Evolutionary conservation across 164 flowering plant genomes (phyloP), one percentile per base, ranked within the genome.

Genomic region (Hamamelis virginiana): DNA sequence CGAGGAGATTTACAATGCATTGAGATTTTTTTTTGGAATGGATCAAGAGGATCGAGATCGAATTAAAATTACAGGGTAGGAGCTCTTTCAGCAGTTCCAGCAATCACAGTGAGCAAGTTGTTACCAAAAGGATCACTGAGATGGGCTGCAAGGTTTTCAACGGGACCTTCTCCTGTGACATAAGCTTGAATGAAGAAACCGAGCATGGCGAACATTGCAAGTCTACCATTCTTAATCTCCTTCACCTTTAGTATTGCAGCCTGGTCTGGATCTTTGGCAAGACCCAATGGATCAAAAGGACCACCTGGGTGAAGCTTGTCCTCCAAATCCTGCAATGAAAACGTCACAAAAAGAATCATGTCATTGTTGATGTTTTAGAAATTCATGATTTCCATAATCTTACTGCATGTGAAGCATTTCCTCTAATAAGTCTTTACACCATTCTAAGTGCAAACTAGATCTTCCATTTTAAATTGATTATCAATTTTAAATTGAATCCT

Each of bases 201-300:
- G 18, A 95, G 87, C 99, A 95, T 95, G 28, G 99, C 74, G 69
- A 95, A 95, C 99, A 95, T 95, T n/a, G 99, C 97, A 9, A 95
- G 83, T 64, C 99, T 82, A 3, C 98, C 98, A 55, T 95, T 95
- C 88, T 95, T 95, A 67, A 95, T 95, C 83, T 95, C 98, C 85
- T 95, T 95, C 80, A 95, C 99, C 86, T 92, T 92, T 67, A 92
- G 73, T 1, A 92, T 0, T 16, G 97, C 97, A 15, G 89, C 91
- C 74, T 92, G 96, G 77, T 92, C 97, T 1, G 96, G 97, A 68
- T 92, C 97, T 9, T 86, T 78, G 0, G 97, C 96, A 0, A 92
- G 79, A 10, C 96, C 97, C 84, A 92, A 66, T 38, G 97, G 97
- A 69, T 92, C 97, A 57, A 92, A 92, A 15, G 97, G 96, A 65